Conservation (phyloP, 2,329 filamentous ascomycete genomes). For the Plenodomus lindquistii region DNA sequence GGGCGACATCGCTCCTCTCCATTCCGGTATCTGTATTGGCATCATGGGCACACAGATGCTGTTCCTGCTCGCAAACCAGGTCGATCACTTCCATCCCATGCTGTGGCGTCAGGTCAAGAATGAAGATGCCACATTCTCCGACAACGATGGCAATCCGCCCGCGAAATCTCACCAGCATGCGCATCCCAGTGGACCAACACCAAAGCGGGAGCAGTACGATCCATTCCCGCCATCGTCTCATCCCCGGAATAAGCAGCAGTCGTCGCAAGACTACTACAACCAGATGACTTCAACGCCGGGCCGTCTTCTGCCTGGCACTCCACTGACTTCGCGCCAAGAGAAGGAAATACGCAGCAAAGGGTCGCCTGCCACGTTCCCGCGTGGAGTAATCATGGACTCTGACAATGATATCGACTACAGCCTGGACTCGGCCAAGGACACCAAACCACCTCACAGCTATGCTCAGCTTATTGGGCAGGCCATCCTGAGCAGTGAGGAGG, state of each 20-base stretch:
- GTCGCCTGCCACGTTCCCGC: constrained; percentile 53
- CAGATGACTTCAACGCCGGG: constrained; percentile 44
- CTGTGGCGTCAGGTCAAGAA: constrained; percentile 65
- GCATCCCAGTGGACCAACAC: constrained; percentile 39
- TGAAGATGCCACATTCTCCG: constrained; percentile 45
- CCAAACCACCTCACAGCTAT: constrained; percentile 96
- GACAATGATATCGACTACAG: constrained; percentile 72
- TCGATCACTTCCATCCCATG: constrained; percentile 68
- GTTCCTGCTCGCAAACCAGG: constrained; percentile 86
- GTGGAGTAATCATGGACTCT: constrained; percentile 57
- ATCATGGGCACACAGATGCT: constrained; percentile 97
- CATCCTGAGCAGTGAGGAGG: constrained; percentile 82
- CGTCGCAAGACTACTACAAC: constrained; percentile 36
- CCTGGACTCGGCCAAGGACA: constrained; percentile 79
- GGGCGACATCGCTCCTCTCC: constrained; percentile 67
- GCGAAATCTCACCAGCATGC: constrained; percentile 38
- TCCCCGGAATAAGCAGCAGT: constrained; percentile 34
- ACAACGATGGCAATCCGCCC: constrained; percentile 41
- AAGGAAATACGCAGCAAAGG: constrained; percentile 45
- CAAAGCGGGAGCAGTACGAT: constrained; percentile 43
- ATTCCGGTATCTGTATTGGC: constrained; percentile 88
- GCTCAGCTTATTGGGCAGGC: constrained; percentile 96
- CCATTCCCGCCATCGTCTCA: constrained; percentile 44
- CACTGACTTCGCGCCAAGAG: constrained; percentile 41
- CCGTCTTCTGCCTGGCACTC: constrained; percentile 39